Conservation (phyloP, 768 basidiomycete species). For the Cystofilobasidium bisporidii region DNA sequence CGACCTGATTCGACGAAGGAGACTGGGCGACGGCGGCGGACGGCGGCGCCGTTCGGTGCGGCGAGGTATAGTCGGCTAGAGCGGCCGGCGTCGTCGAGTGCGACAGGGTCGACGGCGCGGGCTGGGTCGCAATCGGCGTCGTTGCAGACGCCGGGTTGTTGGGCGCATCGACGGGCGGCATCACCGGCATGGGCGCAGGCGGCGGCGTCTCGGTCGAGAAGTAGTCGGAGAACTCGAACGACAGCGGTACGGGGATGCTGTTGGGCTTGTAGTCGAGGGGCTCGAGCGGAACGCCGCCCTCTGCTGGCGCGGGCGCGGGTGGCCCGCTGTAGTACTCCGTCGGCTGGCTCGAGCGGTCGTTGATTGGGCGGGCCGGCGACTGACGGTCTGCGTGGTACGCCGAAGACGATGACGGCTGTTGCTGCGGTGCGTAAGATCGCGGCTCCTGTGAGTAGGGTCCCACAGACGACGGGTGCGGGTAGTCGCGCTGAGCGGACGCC, state of each 20-base stretch:
- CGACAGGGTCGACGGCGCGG: neutral
- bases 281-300: no score
- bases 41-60: neutral
- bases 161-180: neutral
- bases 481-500: neutral
- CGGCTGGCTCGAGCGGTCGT: no score
- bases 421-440: neutral
- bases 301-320: no score
- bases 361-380: no score
- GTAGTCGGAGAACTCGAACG: neutral
- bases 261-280: no score
- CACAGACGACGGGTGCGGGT: neutral
- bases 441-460: neutral
- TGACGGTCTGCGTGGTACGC: no score
- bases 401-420: no score
- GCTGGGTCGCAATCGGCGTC: neutral
- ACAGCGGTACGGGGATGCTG: neutral
- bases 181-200: neutral
- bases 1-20: neutral
- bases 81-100: neutral
- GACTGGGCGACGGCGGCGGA: neutral
- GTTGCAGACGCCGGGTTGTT: neutral
- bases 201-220: constrained; percentile 2
- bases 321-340: no score
- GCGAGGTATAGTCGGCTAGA: neutral